Evolutionary conservation across 805 yeast genomes (phyloP), one percentile per base, ranked within the genome.

Genomic region (Starmerella stigmatis): DNA sequence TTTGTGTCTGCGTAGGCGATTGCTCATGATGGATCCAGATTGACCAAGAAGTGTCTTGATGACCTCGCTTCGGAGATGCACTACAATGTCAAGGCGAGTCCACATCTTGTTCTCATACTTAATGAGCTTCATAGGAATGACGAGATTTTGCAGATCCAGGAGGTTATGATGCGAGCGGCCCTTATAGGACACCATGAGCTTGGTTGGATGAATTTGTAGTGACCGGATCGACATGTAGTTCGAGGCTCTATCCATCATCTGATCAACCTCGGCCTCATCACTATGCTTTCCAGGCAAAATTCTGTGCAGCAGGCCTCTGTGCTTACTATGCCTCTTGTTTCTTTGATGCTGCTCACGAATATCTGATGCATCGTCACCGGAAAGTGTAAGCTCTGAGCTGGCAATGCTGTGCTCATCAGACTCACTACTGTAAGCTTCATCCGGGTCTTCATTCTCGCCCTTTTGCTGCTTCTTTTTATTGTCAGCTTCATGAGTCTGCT

Each of bases 11-110:
- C 67, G 67, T 28, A 89, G 64, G 62, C 84, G 86, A 59, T 85
- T 85, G n/a, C 81, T 78, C 28, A 88, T 59, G 41, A 89, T 74
- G 47, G 79, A 76, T 3, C 94, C 96, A 0, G 88, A 72, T 46
- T 68, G 71, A n/a, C 59, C 60, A 27, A 68, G 52, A 33, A 69
- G 54, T 2, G 65, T 57, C 50, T 60, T 61, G 34, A 67, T 57
- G 13, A 67, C 57, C 47, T 66, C 65, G 48, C 76, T 80, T 59
- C 79, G 78, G 45, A 88, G 57, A 25, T 74, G 70, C 55, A 72
- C 57, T 2, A 79, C 67, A 33, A 88, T 64, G 53, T 88, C 96
- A 44, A 76, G 66, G 40, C 75, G 67, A 1, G 86, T 76, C 83
- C 94, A 80, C 4, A 81, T 72, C 66, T 75, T 75, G 60, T 81